Percentiles rank a stretch among this genome's conserved stretches.
phyloP scores from a whole-genome alignment of 2,329 filamentous ascomycete species.

The Cytospora piceae region DNA sequence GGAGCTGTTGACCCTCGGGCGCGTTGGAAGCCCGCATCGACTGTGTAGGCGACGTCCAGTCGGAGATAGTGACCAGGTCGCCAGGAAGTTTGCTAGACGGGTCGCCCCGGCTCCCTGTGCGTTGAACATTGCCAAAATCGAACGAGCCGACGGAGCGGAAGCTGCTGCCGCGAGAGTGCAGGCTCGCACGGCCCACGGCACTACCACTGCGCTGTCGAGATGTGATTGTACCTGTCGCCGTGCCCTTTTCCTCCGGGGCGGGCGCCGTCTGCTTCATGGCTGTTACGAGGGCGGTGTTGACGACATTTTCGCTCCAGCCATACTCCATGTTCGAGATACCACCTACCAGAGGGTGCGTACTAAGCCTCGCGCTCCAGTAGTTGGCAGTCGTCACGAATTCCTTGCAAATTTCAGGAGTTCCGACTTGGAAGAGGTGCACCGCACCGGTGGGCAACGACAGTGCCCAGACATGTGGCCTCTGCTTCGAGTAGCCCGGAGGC shows the following conservation, averaged over 20 bases:
- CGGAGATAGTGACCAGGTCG: conserved; percentile 80
- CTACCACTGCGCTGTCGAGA: conserved; percentile 52
- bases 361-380: conserved; percentile 95
- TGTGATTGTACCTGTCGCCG: conserved; percentile 40
- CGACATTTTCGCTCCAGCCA: conserved; percentile 87
- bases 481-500: conserved; percentile 88
- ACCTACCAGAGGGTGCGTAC: conserved; percentile 89
- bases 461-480: conserved; percentile 90
- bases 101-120: conserved; percentile 49
- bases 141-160: conserved; percentile 59
- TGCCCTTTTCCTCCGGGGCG: conserved; percentile 48
- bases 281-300: conserved; percentile 62
- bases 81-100: conserved; percentile 68
- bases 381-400: conserved; percentile 95
- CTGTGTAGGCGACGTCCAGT: conserved; percentile 88
- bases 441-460: conserved; percentile 89
- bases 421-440: conserved; percentile 97
- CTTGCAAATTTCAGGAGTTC: conserved; percentile 89
- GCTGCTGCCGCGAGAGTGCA: conserved; percentile 52
- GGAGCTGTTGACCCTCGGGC: conserved; percentile 79
- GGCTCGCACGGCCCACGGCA: conserved; percentile 49
- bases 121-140: conserved; percentile 63
- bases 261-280: conserved; percentile 53
- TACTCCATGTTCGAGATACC: conserved; percentile 98
- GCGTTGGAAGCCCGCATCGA: conserved; percentile 84